phyloP scores from a whole-genome alignment of 805 yeast species.

The Kodamaea kakaduensis region DNA sequence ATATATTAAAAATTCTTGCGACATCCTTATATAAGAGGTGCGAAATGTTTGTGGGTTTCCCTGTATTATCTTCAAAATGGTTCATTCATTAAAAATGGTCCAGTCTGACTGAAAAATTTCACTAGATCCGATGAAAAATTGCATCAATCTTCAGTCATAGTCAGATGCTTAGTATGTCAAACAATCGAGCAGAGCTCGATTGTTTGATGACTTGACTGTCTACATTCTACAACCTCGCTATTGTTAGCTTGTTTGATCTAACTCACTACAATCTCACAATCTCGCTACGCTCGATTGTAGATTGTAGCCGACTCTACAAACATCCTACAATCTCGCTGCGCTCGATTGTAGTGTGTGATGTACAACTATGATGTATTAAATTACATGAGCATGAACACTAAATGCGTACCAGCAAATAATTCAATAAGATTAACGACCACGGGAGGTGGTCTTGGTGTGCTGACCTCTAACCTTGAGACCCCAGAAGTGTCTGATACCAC shows the following conservation, averaged over 20 bases:
- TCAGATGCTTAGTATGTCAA: too few relatives aligned
- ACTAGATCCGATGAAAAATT: too few relatives aligned
- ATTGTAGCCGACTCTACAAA: constrained; percentile 1
- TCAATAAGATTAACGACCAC: constrained; percentile 54
- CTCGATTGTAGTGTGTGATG: background rate
- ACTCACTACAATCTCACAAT: background rate
- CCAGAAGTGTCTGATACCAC: constrained; percentile 99
- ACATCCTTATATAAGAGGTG: too few relatives aligned
- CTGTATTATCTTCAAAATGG: too few relatives aligned
- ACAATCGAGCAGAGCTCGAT: too few relatives aligned
- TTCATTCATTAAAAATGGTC: too few relatives aligned
- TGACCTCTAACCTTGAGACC: constrained; percentile 99
- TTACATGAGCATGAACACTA: constrained; percentile 10
- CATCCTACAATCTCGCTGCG: background rate
- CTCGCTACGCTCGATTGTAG: background rate
- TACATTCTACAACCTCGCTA: background rate
- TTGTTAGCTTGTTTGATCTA: too few relatives aligned
- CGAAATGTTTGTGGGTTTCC: too few relatives aligned
- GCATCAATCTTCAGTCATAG: too few relatives aligned
- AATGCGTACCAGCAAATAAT: constrained; percentile 13
- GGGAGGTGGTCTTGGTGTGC: constrained; percentile 99
- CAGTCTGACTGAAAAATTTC: constrained; percentile 1
- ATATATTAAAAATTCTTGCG: too few relatives aligned
- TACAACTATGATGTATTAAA: constrained; percentile 11
- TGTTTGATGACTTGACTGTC: background rate